These are phyloP conservation scores for Scedosporium minutisporum DNA, from an alignment of 2,329 filamentous ascomycete species.

Conservation along the genomic window DNA sequence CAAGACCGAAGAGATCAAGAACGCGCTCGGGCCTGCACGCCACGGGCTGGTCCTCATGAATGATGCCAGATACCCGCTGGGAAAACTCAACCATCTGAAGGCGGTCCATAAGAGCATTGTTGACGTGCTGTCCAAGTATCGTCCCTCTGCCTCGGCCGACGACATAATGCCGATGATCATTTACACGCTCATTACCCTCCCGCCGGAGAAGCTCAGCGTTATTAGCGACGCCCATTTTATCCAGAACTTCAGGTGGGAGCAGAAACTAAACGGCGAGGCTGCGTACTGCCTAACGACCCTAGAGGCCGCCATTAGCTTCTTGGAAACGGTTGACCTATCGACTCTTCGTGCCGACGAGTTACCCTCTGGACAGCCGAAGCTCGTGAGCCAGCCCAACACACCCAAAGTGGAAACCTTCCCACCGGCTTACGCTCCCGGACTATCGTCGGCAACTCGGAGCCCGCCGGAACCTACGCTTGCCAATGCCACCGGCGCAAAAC, in stretches of 20 bases:
- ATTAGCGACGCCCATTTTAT: constrained; percentile 95
- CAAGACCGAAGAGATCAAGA: constrained; percentile 57
- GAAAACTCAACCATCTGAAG: constrained; percentile 83
- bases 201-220: constrained; percentile 74
- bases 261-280: constrained; percentile 83
- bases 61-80: constrained; percentile 75
- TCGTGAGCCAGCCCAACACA: constrained; percentile 35
- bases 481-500: constrained; percentile 23
- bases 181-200: constrained; percentile 85
- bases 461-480: constrained; percentile 22
- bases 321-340: constrained; percentile 90
- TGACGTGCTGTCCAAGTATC: constrained; percentile 63
- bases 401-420: constrained; percentile 46
- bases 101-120: constrained; percentile 90
- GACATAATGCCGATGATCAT: constrained; percentile 96
- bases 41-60: constrained; percentile 70
- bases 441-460: constrained; percentile 23
- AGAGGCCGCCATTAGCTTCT: constrained; percentile 86
- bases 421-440: constrained; percentile 41
- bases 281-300: constrained; percentile 95
- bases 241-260: constrained; percentile 77
- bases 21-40: constrained; percentile 62
- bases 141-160: constrained; percentile 80
- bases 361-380: constrained; percentile 56
- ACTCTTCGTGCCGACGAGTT: constrained; percentile 74